These are phyloP conservation scores for Eleusine indica DNA, from an alignment of 176 grass and related monocot genomes.

Conservation along the genomic window DNA sequence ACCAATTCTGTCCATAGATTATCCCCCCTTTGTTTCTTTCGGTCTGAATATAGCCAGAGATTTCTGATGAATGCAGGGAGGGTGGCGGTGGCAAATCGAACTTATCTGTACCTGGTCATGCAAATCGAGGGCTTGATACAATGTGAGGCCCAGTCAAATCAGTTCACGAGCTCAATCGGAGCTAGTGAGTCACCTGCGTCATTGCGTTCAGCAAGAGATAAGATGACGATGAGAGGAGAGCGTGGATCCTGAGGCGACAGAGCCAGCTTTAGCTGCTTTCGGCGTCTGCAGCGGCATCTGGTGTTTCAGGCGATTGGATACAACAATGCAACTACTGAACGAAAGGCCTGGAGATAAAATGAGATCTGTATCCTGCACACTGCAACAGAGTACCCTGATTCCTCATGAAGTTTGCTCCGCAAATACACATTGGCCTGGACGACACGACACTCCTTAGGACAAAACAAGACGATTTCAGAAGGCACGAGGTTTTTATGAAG, in stretches of 20 bases:
- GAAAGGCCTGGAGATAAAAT: background rate
- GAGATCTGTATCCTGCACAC: background rate
- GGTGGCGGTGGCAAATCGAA: too few relatives aligned
- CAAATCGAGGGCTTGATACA: background rate
- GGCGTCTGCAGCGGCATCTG: background rate
- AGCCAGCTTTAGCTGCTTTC: conserved; percentile 5
- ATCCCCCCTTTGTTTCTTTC: too few relatives aligned
- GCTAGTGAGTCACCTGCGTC: background rate
- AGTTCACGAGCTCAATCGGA: background rate
- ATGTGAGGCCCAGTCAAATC: background rate
- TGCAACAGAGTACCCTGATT: too few relatives aligned
- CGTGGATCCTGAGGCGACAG: background rate
- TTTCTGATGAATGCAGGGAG: too few relatives aligned
- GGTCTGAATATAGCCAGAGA: too few relatives aligned
- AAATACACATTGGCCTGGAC: background rate
- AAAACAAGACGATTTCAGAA: background rate
- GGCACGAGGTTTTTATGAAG: too few relatives aligned
- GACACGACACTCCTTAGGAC: too few relatives aligned
- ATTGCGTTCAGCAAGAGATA: background rate
- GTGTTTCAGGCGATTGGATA: background rate
- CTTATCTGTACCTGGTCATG: background rate
- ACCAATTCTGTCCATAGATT: background rate
- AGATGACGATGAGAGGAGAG: background rate
- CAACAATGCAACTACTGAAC: too few relatives aligned
- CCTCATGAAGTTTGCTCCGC: background rate